A percentile compares a stretch with the other conserved stretches of the same genome.
These are phyloP conservation scores for Luzula sylvatica DNA, from an alignment of 176 grass and related monocot species.

Conservation along the genomic window DNA sequence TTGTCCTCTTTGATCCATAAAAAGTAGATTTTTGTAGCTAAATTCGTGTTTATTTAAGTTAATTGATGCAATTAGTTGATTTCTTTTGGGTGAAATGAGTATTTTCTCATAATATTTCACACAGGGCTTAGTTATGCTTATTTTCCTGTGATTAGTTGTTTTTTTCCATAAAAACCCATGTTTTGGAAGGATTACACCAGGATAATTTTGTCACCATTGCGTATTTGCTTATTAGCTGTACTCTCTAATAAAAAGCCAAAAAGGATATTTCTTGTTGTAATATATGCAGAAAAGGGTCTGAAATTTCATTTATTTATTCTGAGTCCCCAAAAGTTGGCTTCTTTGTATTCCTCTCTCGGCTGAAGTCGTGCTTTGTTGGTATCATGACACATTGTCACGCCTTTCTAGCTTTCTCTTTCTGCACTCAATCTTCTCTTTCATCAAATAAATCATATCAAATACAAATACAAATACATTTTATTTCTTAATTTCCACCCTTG, in stretches of 20 bases:
- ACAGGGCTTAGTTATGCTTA: background rate
- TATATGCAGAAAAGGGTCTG: slow-evolving; percentile 5
- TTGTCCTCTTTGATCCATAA: background rate
- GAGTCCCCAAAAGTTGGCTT: slow-evolving; percentile 14
- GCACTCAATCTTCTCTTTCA: slow-evolving; percentile 5
- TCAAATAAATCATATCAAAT: background rate
- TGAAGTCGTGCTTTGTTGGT: slow-evolving; percentile 14
- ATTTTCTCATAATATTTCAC: slow-evolving; percentile 6
- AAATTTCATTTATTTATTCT: slow-evolving; percentile 16
- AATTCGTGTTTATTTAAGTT: background rate
- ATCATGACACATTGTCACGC: slow-evolving; percentile 23
- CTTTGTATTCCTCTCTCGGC: slow-evolving; percentile 7
- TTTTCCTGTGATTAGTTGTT: slow-evolving; percentile 3
- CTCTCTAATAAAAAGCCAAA: slow-evolving; percentile 19
- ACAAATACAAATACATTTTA: background rate
- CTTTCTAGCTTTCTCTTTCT: slow-evolving; percentile 5
- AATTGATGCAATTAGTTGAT: background rate
- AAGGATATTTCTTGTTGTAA: slow-evolving; percentile 4
- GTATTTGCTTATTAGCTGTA: slow-evolving; percentile 42
- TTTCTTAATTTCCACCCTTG: background rate
- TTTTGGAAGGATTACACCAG: background rate
- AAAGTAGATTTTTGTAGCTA: background rate
- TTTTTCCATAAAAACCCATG: background rate
- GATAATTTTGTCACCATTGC: background rate
- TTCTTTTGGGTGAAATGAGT: background rate